Percentiles rank a stretch among this genome's conserved stretches.
These are phyloP conservation scores for Wickerhamomyces bovis DNA, from an alignment of 805 yeast species.

Conservation along the genomic window DNA sequence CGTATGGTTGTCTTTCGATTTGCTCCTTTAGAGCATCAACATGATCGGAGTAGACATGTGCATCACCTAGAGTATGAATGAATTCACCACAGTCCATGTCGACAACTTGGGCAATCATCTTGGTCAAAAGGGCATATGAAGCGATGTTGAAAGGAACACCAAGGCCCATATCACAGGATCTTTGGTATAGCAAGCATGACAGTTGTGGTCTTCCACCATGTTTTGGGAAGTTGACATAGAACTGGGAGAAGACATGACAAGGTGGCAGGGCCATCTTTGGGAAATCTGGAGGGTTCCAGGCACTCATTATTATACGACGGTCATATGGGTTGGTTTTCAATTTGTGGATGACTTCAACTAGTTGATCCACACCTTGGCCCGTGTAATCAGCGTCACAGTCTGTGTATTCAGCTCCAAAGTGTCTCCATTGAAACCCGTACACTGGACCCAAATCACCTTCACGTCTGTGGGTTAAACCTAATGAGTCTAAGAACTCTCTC, in stretches of 20 bases:
- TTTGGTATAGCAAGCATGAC: conserved; percentile 86
- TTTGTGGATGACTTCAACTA: conserved; percentile 70
- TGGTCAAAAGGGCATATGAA: conserved; percentile 85
- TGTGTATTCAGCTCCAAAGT: conserved; percentile 89
- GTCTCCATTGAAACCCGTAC: conserved; percentile 99
- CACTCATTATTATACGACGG: conserved; percentile 88
- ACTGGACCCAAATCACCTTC: conserved; percentile 98
- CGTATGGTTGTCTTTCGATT: conserved; percentile 63
- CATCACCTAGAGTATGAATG: conserved; percentile 93
- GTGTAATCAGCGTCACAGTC: conserved; percentile 85
- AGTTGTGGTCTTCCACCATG: conserved; percentile 54
- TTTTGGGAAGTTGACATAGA: conserved; percentile 81
- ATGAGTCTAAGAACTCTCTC: conserved; percentile 76
- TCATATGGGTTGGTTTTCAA: conserved; percentile 88
- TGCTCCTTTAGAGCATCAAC: conserved; percentile 86
- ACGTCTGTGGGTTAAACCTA: conserved; percentile 74
- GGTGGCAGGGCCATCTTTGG: conserved; percentile 96
- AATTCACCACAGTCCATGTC: conserved; percentile 95
- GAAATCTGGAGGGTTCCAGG: conserved; percentile 98
- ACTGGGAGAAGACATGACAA: conserved; percentile 94
- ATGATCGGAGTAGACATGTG: conserved; percentile 92
- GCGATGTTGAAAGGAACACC: conserved; percentile 99
- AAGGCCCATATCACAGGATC: conserved; percentile 99
- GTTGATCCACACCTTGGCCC: conserved; percentile 88
- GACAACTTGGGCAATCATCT: conserved; percentile 93